Percentiles rank a stretch among this genome's conserved stretches.
Evolutionary conservation across 768 basidiomycete species (phyloP).

Genomic region (Lactifluus pinguis): DNA sequence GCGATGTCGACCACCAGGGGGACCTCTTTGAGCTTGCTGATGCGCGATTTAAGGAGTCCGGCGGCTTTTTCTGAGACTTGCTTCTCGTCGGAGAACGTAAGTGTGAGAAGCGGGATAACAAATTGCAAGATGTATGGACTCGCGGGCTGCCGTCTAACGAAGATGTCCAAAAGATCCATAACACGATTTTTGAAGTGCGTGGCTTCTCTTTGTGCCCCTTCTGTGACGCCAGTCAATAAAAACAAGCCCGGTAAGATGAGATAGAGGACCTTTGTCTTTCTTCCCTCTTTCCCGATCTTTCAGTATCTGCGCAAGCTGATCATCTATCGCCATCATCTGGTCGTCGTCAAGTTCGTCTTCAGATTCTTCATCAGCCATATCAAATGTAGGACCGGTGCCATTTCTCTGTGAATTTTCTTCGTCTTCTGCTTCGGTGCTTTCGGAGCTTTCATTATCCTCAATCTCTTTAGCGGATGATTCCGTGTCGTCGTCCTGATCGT

Average conservation of each 20-base stretch:
- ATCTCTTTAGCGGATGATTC: constrained; percentile 26
- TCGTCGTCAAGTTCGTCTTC: constrained; percentile 90
- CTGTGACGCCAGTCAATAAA: constrained; percentile 28
- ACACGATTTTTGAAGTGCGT: constrained; percentile 95
- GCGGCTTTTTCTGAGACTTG: constrained; percentile 86
- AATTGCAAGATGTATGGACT: constrained; percentile 59
- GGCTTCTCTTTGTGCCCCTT: constrained; percentile 72
- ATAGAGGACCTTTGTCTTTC: constrained; percentile 52
- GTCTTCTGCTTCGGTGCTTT: constrained; percentile 44
- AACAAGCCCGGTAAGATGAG: background rate
- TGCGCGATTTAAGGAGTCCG: constrained; percentile 64
- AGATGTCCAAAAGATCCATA: constrained; percentile 87
- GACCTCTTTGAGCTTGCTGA: constrained; percentile 65
- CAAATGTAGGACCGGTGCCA: constrained; percentile 47
- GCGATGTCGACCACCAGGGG: constrained; percentile 41
- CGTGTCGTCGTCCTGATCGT: constrained; percentile 34
- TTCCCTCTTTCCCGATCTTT: constrained; percentile 50
- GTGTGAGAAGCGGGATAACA: constrained; percentile 67
- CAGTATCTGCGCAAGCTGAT: constrained; percentile 85
- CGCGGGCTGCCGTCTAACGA: constrained; percentile 67
- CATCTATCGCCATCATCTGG: constrained; percentile 95
- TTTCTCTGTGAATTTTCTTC: constrained; percentile 52
- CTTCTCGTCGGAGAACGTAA: constrained; percentile 69
- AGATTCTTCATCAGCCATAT: constrained; percentile 45
- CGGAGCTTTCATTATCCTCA: constrained; percentile 30